Conservation (phyloP, 1,284 basidiomycete genomes). For the Ustilago curta region DNA sequence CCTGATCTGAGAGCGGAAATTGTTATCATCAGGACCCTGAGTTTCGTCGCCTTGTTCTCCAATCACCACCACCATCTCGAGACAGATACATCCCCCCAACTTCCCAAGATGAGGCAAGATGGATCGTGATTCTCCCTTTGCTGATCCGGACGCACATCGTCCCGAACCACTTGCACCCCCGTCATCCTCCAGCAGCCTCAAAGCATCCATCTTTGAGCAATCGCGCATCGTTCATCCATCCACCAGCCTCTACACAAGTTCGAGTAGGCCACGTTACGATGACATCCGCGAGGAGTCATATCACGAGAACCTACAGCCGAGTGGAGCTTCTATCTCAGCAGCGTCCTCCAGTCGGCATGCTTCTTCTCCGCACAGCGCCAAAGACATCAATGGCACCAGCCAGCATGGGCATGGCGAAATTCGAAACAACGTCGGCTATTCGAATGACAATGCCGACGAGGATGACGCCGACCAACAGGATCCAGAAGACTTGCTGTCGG, state of each 20-base stretch:
- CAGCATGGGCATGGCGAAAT: not conserved
- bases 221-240: conserved; percentile 53
- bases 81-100: not conserved
- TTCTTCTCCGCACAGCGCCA: not conserved
- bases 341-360: conserved; percentile 1
- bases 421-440: not conserved
- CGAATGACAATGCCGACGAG: conserved; percentile 2
- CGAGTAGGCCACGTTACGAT: conserved; percentile 25
- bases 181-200: conserved; percentile 27
- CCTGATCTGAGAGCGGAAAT: too few species aligned
- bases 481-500: conserved; percentile 39
- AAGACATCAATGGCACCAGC: not conserved
- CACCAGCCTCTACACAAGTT: conserved; percentile 21
- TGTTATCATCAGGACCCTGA: conserved; percentile 5
- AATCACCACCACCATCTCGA: conserved; percentile 11
- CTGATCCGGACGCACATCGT: conserved; percentile 35
- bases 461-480: conserved; percentile 40
- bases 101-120: conserved; percentile 30
- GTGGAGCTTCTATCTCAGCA: conserved; percentile 12
- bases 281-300: conserved; percentile 42
- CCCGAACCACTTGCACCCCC: conserved; percentile 27
- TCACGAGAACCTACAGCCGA: conserved; percentile 15
- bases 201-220: conserved; percentile 49
- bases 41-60: not conserved
- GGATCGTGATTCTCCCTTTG: conserved; percentile 47